Conservation (phyloP, 441 rosid genomes). For the Kokia cookei region DNA sequence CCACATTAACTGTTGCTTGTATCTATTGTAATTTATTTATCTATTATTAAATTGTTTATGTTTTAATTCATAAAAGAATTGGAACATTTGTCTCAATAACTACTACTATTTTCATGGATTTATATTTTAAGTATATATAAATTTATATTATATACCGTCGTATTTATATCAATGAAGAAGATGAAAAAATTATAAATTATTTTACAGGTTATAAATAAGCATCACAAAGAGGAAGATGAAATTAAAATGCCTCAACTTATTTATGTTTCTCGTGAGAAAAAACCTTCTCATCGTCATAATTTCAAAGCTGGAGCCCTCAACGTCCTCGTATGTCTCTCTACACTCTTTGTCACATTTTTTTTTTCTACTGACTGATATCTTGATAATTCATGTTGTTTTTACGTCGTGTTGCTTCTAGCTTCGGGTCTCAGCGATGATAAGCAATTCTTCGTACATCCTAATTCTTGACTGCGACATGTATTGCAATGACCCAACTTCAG, state of each 20-base stretch:
- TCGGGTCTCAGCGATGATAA: not conserved
- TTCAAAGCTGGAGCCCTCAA: constrained; percentile 54
- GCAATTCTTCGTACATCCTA: not conserved
- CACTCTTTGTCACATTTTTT: not conserved
- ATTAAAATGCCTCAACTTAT: constrained; percentile 31
- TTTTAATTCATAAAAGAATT: too few species aligned
- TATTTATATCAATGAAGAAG: too few species aligned
- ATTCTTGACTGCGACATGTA: not conserved
- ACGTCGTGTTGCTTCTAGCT: not conserved
- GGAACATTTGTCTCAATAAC: too few species aligned
- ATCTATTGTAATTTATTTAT: not conserved
- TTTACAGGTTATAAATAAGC: constrained; percentile 21
- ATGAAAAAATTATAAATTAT: not conserved
- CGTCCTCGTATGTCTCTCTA: constrained; percentile 25
- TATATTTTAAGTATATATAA: too few species aligned
- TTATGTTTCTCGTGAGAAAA: constrained; percentile 49
- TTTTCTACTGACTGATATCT: not conserved
- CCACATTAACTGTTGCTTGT: too few species aligned
- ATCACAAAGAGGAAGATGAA: not conserved
- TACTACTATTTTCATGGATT: not conserved
- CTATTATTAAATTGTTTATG: too few species aligned
- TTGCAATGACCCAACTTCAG: constrained; percentile 7
- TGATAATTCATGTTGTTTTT: not conserved
- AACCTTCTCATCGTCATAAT: constrained; percentile 28
- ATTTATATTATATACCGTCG: too few species aligned